Conservation (phyloP, 805 yeast species). For the Kodamaea sagamina region DNA sequence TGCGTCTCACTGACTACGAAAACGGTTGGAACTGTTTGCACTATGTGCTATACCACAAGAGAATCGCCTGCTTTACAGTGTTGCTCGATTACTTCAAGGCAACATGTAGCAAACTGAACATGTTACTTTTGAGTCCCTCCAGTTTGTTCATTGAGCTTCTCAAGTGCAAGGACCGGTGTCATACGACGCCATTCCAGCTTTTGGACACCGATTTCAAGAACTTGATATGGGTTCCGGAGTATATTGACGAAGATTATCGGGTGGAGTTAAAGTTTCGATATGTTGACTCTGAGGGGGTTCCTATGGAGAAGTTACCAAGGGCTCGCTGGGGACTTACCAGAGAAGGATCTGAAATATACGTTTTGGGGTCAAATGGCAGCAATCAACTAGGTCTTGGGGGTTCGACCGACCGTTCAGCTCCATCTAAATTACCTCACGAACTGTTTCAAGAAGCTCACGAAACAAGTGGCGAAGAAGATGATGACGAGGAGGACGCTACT, state of each 20-base stretch:
- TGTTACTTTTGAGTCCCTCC: conserved; percentile 14
- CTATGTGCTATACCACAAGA: conserved; percentile 59
- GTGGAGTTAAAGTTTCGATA: conserved; percentile 24
- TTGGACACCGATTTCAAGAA: conserved; percentile 49
- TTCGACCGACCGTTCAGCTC: conserved; percentile 47
- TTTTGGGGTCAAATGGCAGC: conserved; percentile 65
- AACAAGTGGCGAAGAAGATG: conserved; percentile 18
- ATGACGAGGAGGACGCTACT: not conserved
- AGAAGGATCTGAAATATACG: conserved; percentile 60
- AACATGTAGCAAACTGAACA: conserved; percentile 19
- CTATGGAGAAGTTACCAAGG: conserved; percentile 25
- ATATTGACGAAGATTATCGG: conserved; percentile 30
- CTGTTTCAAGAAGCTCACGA: conserved; percentile 21
- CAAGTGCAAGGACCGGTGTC: conserved; percentile 66
- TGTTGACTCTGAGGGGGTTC: conserved; percentile 3
- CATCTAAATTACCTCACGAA: conserved; percentile 38
- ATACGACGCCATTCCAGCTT: conserved; percentile 72
- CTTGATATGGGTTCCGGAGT: conserved; percentile 45
- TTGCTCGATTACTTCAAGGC: conserved; percentile 30
- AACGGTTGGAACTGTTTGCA: conserved; percentile 84
- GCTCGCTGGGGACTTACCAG: conserved; percentile 42
- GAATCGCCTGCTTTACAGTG: conserved; percentile 53
- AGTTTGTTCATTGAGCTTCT: conserved; percentile 40
- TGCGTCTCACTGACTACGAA: conserved; percentile 60
- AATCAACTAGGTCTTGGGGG: conserved; percentile 69